Evolutionary conservation across 1,284 basidiomycete species (phyloP), one percentile per base, ranked within the genome.

Genomic region (Cutaneotrichosporon cavernicola): DNA sequence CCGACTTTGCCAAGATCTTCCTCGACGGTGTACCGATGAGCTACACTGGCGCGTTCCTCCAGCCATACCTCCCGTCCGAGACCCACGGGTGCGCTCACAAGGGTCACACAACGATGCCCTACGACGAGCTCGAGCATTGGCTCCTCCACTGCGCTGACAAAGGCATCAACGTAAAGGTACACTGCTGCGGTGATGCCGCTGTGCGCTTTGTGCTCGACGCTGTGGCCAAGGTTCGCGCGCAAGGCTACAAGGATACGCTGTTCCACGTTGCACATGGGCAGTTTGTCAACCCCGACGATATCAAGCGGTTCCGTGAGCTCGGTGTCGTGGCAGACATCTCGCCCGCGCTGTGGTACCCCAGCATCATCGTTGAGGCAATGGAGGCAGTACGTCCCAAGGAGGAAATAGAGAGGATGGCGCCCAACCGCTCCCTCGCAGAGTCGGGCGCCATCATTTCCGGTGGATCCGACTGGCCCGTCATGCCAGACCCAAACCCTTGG

Each of bases 1-100:
- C 59, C 16, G 59, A 60, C 59, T 60, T 60, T 32, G 59, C 59
- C 50, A 60, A 60, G 51, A 60, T 60, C 38, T 60, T 60, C 59
- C 50, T 60, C 22, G 59, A 60, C 50, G 59, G 59, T 21, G 59
- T 60, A 26, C 59, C 59, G 38, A 52, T 52, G 50, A 34, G 31
- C 26, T 53, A 60, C 59, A 60, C 59, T 2, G 59, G 50, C 22
- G 59, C 59, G 0, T 60, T 60, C 38, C 36, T 60, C 26, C 51
- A 60, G 40, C 59, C 59, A 1, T 60, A 60, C 38, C 38, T 53
- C 18, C 51, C 22, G 10, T 21, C 14, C 16, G n/a, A 43, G 1
- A 0, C 18, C 14, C 40, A 51, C 21, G 47, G 52, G 32, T 52
- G 50, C 50, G 52, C 47, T 16, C 38, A 53, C 30, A 30, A 34